Evolutionary conservation across 768 basidiomycete species (phyloP).

Genomic region (Daedaleopsis sinensis): DNA sequence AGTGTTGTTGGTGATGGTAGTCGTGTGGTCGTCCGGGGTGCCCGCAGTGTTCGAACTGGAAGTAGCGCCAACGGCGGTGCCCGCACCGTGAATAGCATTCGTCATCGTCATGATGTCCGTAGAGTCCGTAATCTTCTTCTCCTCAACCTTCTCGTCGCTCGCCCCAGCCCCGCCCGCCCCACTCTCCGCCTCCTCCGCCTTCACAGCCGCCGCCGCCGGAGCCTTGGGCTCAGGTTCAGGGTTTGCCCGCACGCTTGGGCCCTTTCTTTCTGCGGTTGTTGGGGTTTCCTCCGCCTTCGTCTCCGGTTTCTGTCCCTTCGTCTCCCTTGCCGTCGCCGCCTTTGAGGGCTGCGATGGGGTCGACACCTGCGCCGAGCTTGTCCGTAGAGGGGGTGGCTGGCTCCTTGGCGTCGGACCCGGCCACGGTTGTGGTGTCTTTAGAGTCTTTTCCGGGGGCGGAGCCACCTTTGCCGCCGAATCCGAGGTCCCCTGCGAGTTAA

Average conservation of each 20-base stretch:
- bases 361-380: constrained; percentile 1
- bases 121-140: constrained; percentile 18
- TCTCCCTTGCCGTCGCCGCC: constrained; percentile 10
- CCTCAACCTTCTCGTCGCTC: constrained; percentile 4
- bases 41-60: background rate
- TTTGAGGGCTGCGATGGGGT: constrained; percentile 12
- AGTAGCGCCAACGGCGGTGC: constrained; percentile 11
- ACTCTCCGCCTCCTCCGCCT: background rate
- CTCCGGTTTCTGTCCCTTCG: constrained; percentile 20
- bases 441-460: constrained; percentile 7
- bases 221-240: background rate
- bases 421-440: constrained; percentile 14
- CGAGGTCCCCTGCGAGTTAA: constrained; percentile 20
- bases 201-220: background rate
- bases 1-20: background rate
- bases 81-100: constrained; percentile 21
- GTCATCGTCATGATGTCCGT: constrained; percentile 18
- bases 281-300: constrained; percentile 5
- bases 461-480: constrained; percentile 11
- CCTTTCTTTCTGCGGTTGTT: background rate
- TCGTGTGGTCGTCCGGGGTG: background rate
- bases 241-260: background rate
- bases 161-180: background rate
- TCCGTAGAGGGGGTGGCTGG: constrained; percentile 12
- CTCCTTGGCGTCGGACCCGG: constrained; percentile 12